These are phyloP conservation scores for Datura wrightii DNA, from an alignment of 257 asterid species.

Conservation along the genomic window DNA sequence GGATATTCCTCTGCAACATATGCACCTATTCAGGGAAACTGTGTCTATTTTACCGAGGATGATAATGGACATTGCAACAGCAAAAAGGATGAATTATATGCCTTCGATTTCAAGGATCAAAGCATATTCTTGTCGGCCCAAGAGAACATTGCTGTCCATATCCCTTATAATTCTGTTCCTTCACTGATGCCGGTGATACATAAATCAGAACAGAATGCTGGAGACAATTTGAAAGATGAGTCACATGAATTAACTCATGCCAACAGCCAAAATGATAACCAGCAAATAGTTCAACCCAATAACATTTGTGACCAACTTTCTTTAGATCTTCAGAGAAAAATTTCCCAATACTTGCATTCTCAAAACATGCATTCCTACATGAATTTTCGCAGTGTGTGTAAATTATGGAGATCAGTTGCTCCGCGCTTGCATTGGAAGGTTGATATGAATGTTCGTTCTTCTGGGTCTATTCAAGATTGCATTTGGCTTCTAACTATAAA, in stretches of 20 bases:
- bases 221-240: neutral
- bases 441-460: neutral
- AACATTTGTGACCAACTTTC: neutral
- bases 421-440: neutral
- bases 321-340: neutral
- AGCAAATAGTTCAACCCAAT: neutral
- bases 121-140: neutral
- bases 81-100: neutral
- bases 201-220: neutral
- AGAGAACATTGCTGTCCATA: neutral
- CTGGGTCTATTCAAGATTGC: neutral
- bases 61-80: neutral
- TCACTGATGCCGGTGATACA: neutral
- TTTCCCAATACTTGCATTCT: neutral
- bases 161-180: neutral
- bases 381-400: neutral
- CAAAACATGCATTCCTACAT: neutral
- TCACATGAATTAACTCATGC: neutral
- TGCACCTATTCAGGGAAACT: neutral
- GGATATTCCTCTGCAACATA: neutral
- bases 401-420: neutral
- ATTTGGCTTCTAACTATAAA: neutral
- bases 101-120: neutral
- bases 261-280: neutral
- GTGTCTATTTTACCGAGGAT: neutral